These are phyloP conservation scores for Epichloe elymi DNA, from an alignment of 2,329 filamentous ascomycete species.

Conservation along the genomic window DNA sequence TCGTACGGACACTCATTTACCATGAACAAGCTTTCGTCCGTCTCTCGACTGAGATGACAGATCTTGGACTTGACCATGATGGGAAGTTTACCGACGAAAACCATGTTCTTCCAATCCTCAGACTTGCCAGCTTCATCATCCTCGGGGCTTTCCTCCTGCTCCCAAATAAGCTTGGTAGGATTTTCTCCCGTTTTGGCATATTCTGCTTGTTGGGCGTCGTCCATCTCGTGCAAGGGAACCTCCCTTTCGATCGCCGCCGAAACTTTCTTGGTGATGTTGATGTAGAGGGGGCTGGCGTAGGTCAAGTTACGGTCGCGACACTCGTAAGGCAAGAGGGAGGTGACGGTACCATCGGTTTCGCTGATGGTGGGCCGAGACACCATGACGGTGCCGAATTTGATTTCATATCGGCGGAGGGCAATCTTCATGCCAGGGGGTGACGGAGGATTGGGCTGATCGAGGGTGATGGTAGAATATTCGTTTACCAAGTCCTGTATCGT, in stretches of 20 bases:
- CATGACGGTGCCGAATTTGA: constrained; percentile 84
- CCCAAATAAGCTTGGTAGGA: constrained; percentile 46
- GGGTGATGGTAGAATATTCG: constrained; percentile 81
- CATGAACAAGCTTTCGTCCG: constrained; percentile 74
- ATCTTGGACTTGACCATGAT: constrained; percentile 98
- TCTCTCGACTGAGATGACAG: constrained; percentile 73
- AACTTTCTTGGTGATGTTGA: constrained; percentile 76
- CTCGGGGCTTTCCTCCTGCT: constrained; percentile 42
- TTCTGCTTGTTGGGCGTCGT: constrained; percentile 47
- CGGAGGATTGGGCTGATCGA: constrained; percentile 81
- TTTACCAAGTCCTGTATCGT: constrained; percentile 92
- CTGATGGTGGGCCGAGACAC: constrained; percentile 83
- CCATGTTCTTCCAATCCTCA: constrained; percentile 51
- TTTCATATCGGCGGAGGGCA: constrained; percentile 81
- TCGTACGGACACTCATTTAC: constrained; percentile 97
- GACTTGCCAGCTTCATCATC: constrained; percentile 37
- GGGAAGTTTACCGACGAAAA: constrained; percentile 90
- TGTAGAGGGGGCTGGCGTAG: constrained; percentile 83
- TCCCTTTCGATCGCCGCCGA: constrained; percentile 68
- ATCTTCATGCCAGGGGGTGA: constrained; percentile 65
- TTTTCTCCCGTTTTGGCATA: constrained; percentile 41
- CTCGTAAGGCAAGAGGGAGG: constrained; percentile 82
- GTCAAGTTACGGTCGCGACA: constrained; percentile 91
- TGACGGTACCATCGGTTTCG: constrained; percentile 81
- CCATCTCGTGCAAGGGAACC: constrained; percentile 53